phyloP scores from a whole-genome alignment of 345 rosid genomes.

The Arabis hirsuta region DNA sequence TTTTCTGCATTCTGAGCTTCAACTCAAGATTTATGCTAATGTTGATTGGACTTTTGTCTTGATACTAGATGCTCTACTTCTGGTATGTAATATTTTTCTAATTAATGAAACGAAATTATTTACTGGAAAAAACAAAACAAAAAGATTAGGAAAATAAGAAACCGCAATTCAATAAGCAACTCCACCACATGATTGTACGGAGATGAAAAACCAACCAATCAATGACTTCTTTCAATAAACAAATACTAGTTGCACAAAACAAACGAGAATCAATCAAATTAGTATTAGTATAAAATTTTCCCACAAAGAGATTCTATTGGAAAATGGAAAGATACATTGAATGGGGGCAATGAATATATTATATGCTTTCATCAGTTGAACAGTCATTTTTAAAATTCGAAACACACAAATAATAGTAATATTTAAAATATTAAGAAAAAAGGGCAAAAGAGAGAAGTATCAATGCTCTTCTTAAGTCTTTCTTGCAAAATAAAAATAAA shows the following conservation, averaged over 20 bases:
- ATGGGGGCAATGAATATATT: conserved; percentile 21
- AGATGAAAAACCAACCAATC: conserved; percentile 6
- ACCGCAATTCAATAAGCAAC: no score
- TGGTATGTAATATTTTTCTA: no score
- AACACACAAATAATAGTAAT: neutral
- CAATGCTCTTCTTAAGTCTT: conserved; percentile 35
- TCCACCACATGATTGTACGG: no score
- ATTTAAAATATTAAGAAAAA: neutral
- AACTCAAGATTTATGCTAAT: no score
- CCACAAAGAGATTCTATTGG: conserved; percentile 9
- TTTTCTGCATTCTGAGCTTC: no score
- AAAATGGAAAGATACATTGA: conserved; percentile 37
- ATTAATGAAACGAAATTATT: no score
- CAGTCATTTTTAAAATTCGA: conserved; percentile 14
- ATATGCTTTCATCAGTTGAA: conserved; percentile 21
- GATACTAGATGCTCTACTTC: no score
- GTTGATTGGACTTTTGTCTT: no score
- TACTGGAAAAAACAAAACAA: no score
- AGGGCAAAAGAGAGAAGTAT: conserved; percentile 37
- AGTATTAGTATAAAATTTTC: neutral
- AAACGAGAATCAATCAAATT: conserved; percentile 28
- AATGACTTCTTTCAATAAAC: neutral
- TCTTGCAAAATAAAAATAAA: conserved; percentile 1
- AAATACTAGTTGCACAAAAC: conserved; percentile 21
- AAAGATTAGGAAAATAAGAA: no score